Evolutionary conservation across 495 filamentous ascomycete genomes (phyloP).

Genomic region (Lophiostoma macrostomum): DNA sequence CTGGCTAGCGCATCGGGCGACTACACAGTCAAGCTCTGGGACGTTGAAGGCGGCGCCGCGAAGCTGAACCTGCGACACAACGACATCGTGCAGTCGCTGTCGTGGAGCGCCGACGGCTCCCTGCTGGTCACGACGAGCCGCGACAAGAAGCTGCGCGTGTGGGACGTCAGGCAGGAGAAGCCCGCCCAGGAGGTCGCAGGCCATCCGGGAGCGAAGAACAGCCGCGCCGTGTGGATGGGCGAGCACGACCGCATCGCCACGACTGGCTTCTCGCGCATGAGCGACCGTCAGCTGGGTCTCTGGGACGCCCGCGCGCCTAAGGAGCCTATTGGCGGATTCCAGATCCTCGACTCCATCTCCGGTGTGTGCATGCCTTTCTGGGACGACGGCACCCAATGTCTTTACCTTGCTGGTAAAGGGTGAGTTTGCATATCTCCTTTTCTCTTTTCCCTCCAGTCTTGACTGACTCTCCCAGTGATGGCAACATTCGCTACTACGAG

Average conservation of each 20-base stretch:
- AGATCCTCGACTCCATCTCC: conserved; percentile 85
- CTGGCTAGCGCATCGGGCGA: conserved; percentile 95
- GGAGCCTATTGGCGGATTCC: conserved; percentile 85
- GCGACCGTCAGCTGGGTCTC: conserved; percentile 88
- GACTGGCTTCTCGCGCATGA: conserved; percentile 97
- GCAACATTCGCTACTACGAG: conserved; percentile 98
- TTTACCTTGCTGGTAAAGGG: conserved; percentile 96
- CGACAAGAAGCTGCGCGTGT: conserved; percentile 96
- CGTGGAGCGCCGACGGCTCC: conserved; percentile 90
- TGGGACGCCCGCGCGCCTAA: conserved; percentile 83
- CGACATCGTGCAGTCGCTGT: conserved; percentile 91
- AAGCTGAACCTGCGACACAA: conserved; percentile 73
- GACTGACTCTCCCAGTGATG: conserved; percentile 61
- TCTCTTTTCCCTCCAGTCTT: neutral
- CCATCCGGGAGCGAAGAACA: conserved; percentile 93
- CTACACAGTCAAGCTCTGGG: conserved; percentile 93
- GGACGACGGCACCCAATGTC: conserved; percentile 90
- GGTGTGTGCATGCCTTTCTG: conserved; percentile 99
- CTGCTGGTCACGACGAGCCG: conserved; percentile 89
- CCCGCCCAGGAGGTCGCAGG: conserved; percentile 80
- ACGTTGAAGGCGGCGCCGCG: conserved; percentile 74
- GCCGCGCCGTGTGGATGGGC: conserved; percentile 91
- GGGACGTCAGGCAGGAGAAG: conserved; percentile 92
- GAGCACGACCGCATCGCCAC: conserved; percentile 93
- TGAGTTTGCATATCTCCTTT: conserved; percentile 46